Conservation (phyloP, 1,284 basidiomycete species). For the Hortiboletus rubellus region DNA sequence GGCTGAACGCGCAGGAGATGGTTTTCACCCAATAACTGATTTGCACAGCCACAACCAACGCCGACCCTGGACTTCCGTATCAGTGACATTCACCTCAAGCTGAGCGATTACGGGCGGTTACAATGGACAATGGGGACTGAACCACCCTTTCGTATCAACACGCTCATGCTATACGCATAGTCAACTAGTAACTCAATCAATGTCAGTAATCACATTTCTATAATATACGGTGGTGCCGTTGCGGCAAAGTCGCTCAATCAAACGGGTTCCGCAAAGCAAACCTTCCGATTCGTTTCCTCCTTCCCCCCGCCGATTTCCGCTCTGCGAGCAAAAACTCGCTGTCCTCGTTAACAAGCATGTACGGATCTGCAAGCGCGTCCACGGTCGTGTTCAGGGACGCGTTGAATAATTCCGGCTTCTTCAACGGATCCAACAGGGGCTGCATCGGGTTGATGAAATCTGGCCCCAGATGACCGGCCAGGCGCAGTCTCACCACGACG, state of each 20-base stretch:
- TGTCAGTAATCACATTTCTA: too few species aligned
- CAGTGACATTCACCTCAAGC: too few species aligned
- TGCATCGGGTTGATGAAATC: constrained; percentile 16
- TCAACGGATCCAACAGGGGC: constrained; percentile 10
- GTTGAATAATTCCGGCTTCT: constrained; percentile 13
- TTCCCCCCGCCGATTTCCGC: neutral
- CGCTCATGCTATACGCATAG: too few species aligned
- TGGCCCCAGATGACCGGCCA: constrained; percentile 7
- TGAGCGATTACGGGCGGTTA: too few species aligned
- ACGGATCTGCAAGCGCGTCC: constrained; percentile 9
- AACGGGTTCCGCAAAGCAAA: neutral
- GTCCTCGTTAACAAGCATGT: constrained; percentile 1
- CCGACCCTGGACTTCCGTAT: neutral
- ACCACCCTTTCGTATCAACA: too few species aligned
- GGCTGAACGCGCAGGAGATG: neutral
- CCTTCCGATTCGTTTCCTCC: neutral
- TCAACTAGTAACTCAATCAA: too few species aligned
- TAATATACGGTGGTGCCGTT: too few species aligned
- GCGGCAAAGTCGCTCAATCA: too few species aligned
- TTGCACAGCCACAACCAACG: constrained; percentile 27
- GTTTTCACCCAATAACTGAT: neutral
- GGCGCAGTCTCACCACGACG: constrained; percentile 5
- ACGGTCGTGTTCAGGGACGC: constrained; percentile 12
- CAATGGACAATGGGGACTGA: too few species aligned
- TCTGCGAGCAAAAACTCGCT: neutral